Evolutionary conservation across 805 yeast species (phyloP), one percentile per base, ranked within the genome.

Genomic region (Myxozyma vanderwaltii): DNA sequence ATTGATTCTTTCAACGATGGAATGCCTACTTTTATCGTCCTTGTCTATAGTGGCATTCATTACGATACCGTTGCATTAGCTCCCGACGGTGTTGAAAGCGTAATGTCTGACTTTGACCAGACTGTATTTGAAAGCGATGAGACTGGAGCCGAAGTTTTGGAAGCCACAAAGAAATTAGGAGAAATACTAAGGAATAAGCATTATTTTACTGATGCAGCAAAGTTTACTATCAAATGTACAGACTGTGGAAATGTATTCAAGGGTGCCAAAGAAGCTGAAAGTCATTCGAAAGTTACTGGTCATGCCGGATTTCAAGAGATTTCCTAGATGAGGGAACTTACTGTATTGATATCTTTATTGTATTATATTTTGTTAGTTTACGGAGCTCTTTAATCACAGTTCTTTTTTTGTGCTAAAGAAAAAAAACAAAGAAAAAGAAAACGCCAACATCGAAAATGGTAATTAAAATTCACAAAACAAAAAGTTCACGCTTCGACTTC

Each of bases 1-100:
- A 70, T 80, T 38, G 86, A 86, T 64, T 74, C 75, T 35, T 87
- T 86, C 70, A 77, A 76, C 48, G 79, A 79, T 38, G 79, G 73
- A n/a, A 59, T 69, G 65, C 59, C 64, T n/a, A 63, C 67, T 23
- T 84, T 80, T 67, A 78, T 84, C n/a, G 72, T 82, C 15, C 73
- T 88, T 21, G 72, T 85, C 8, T 88, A 86, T 68, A 79, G 81
- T 40, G 94, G 94, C 0, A 81, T 87, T 50, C 95, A 88, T 72
- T 88, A 86, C 70, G 94, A 88, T 70, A 75, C 85, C 0, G 75
- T 83, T 35, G 82, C 79, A n/a, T 71, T 77, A 45, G 73, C 78
- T 29, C 71, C 74, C 5, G 67, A 64, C 3, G 48, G 62, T 27
- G 60, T 51, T 13, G 67, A 63, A 12, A 67, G 68, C 15, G 72